Evolutionary conservation across 1,284 basidiomycete genomes (phyloP), one percentile per base, ranked within the genome.

Genomic region (Pseudozyma sp.): DNA sequence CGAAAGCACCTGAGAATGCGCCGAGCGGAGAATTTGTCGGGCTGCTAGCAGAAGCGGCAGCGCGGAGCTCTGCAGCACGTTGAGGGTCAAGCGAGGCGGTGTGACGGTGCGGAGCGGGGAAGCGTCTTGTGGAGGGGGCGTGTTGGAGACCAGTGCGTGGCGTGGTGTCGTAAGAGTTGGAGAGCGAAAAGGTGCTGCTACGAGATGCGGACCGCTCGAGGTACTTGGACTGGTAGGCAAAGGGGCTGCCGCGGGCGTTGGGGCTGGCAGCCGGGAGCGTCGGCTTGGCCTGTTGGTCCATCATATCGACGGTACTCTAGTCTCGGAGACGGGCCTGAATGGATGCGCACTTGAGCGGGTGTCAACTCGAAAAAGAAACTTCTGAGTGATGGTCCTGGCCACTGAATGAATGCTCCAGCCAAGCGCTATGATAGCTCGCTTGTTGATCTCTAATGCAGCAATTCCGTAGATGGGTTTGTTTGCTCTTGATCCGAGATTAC

Each of bases 191-290:
- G 47, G 68, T 68, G 67, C 70, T 69, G 59, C 76, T 73, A n/a
- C 64, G 64, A 7, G 80, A 81, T 7, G 64, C 33, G 49, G 77
- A 79, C 16, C 80, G 73, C 29, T 82, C 80, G 54, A 82, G 69
- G 56, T 80, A 73, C 33, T 78, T 79, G 52, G 71, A 68, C 59
- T 82, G 80, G 51, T 82, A 82, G 3, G 77, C 77, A 49, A 82
- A 82, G 7, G 80, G 79, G 31, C 64, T 76, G 42, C 44, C 51
- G 40, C 79, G 73, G 1, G 78, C 75, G 24, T 65, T 71, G 31
- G 77, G 59, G 63, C 67, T 71, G 14, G 77, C 75, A 35, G 77
- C 71, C 4, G 74, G 71, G 30, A 68, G 48, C 49, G 61, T 49
- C 10, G 72, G 54, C 24, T 75, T 75, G 16, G 67, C 35, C 29